Conservation (phyloP, 768 basidiomycete species). For the Mycena maculata region DNA sequence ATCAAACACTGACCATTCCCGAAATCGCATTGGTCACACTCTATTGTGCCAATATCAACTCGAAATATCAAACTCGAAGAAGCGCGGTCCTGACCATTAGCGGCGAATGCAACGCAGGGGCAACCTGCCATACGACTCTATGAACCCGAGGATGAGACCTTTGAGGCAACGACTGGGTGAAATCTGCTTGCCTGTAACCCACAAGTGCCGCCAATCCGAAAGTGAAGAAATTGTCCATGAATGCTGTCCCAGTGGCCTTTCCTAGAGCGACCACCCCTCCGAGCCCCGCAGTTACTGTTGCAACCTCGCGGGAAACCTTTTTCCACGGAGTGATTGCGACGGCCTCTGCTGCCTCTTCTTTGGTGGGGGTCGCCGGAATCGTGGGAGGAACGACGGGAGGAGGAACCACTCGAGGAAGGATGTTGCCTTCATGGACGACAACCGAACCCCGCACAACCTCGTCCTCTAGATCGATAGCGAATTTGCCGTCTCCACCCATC, state of each 20-base stretch:
- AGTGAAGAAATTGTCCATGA: conserved; percentile 91
- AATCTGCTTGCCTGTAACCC: conserved; percentile 50
- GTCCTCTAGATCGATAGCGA: conserved; percentile 77
- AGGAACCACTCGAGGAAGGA: conserved; percentile 76
- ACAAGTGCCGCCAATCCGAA: conserved; percentile 89
- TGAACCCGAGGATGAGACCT: neutral
- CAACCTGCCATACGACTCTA: conserved; percentile 90
- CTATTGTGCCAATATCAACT: conserved; percentile 11
- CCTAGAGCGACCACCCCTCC: conserved; percentile 78
- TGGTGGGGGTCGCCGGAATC: conserved; percentile 49
- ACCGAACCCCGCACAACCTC: conserved; percentile 88
- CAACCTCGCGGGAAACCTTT: conserved; percentile 81
- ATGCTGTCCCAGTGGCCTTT: conserved; percentile 81
- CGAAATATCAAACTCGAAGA: neutral
- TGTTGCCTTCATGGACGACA: conserved; percentile 74
- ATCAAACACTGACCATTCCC: conserved; percentile 40
- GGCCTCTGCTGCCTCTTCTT: conserved; percentile 58
- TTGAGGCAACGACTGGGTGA: neutral
- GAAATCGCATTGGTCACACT: conserved; percentile 34
- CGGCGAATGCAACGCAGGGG: conserved; percentile 89
- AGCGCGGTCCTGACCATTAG: conserved; percentile 58
- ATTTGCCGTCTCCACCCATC: conserved; percentile 72
- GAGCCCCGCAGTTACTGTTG: conserved; percentile 81
- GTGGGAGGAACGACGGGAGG: conserved; percentile 67
- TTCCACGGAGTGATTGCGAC: conserved; percentile 88